A percentile compares a stretch with the other conserved stretches of the same genome.
Evolutionary conservation across 1,139 yeast genomes (phyloP).

Genomic region (Pichia sp.): DNA sequence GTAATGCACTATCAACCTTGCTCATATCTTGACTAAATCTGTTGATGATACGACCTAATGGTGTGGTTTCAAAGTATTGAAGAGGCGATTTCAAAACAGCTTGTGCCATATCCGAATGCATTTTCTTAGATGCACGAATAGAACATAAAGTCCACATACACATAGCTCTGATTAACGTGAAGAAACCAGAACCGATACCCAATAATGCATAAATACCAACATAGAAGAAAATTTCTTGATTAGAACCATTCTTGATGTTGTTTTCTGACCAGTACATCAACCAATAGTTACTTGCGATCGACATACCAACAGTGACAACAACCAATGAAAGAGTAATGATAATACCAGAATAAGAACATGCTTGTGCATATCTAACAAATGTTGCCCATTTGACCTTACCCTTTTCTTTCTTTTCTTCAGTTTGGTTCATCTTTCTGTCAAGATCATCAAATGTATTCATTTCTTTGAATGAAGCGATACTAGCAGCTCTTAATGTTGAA

Average conservation of each 20-base stretch:
- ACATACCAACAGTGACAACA: constrained; percentile 46
- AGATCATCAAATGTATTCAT: constrained; percentile 21
- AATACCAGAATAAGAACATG: constrained; percentile 61
- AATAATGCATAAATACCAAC: constrained; percentile 60
- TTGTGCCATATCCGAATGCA: constrained; percentile 63
- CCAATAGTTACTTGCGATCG: constrained; percentile 54
- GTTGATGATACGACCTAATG: constrained; percentile 72
- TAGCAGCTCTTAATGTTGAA: constrained; percentile 54
- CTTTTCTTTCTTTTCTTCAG: constrained; percentile 45
- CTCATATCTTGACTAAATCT: constrained; percentile 68
- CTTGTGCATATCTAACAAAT: constrained; percentile 59
- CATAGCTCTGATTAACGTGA: constrained; percentile 49
- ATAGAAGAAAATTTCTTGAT: constrained; percentile 48
- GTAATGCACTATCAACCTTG: constrained; percentile 55
- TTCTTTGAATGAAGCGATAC: constrained; percentile 50
- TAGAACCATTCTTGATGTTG: constrained; percentile 43
- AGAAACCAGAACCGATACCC: constrained; percentile 51
- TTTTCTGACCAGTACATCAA: constrained; percentile 59
- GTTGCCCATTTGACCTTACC: constrained; percentile 69
- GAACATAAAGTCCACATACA: constrained; percentile 61
- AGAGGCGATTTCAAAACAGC: constrained; percentile 69
- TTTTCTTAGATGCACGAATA: constrained; percentile 56
- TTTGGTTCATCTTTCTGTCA: constrained; percentile 34
- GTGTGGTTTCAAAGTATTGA: constrained; percentile 79
- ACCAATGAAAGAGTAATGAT: constrained; percentile 41